phyloP scores from a whole-genome alignment of 2,329 filamentous ascomycete genomes.

The Drechmeria coniospora region DNA sequence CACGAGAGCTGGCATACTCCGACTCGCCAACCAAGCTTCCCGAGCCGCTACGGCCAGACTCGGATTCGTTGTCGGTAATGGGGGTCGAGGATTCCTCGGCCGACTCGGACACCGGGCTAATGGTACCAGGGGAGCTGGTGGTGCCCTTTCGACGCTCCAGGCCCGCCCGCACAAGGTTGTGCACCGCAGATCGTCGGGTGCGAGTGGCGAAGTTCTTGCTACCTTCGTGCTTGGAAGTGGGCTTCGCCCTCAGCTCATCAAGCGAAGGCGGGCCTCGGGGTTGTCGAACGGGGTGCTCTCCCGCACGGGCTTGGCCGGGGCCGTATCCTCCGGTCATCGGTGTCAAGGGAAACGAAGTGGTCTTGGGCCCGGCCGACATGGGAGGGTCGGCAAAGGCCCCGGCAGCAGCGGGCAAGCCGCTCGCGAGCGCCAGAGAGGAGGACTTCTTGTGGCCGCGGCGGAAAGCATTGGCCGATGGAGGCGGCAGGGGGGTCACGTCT shows the following conservation, averaged over 20 bases:
- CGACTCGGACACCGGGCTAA: slow-evolving; percentile 79
- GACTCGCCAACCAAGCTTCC: slow-evolving; percentile 66
- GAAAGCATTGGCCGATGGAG: slow-evolving; percentile 81
- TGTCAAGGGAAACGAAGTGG: slow-evolving; percentile 63
- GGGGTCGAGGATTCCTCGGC: slow-evolving; percentile 51
- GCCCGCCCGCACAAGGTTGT: slow-evolving; percentile 81
- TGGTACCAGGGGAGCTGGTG: slow-evolving; percentile 56
- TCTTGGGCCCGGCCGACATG: slow-evolving; percentile 57
- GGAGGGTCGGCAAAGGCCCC: slow-evolving; percentile 26
- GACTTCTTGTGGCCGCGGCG: slow-evolving; percentile 89
- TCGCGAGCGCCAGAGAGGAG: slow-evolving; percentile 53
- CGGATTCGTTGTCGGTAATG: slow-evolving; percentile 58
- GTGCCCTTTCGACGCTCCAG: slow-evolving; percentile 71
- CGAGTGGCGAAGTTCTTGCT: slow-evolving; percentile 96
- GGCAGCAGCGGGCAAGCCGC: slow-evolving; percentile 29
- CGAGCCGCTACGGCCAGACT: slow-evolving; percentile 56
- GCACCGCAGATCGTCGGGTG: slow-evolving; percentile 78
- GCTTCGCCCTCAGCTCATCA: slow-evolving; percentile 79
- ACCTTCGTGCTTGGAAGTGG: slow-evolving; percentile 83
- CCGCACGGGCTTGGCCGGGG: slow-evolving; percentile 80
- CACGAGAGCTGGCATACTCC: slow-evolving; percentile 57
- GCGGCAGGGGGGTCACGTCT: slow-evolving; percentile 57
- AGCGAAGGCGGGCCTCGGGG: slow-evolving; percentile 82
- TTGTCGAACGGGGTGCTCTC: slow-evolving; percentile 87
- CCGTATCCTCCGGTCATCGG: slow-evolving; percentile 77